Percentiles rank a stretch among this genome's conserved stretches.
These are phyloP conservation scores for Straminergon stramineum DNA, from an alignment of 225 moss, liverwort and hornwort species.

Conservation along the genomic window DNA sequence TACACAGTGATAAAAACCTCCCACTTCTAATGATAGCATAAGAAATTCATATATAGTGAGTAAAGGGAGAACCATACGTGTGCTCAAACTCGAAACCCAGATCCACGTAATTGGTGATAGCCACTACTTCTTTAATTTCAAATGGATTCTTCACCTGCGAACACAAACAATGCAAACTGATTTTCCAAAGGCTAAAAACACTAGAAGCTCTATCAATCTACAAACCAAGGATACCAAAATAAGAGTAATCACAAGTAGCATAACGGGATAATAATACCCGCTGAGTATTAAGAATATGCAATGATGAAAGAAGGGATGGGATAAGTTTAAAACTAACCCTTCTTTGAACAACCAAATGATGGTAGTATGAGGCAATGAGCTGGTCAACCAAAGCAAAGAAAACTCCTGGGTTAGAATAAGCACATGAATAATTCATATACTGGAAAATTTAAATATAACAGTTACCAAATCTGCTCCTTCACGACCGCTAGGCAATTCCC, in stretches of 20 bases:
- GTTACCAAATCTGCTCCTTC: neutral
- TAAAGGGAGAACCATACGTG: slow-evolving; percentile 20
- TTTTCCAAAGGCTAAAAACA: neutral
- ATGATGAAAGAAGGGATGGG: neutral
- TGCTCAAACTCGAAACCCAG: slow-evolving; percentile 89
- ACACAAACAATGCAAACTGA: neutral
- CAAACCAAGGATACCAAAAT: neutral
- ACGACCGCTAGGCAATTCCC: neutral
- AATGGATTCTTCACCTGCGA: slow-evolving; percentile 88
- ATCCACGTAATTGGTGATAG: slow-evolving; percentile 92
- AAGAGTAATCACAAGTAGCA: neutral
- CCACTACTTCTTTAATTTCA: slow-evolving; percentile 71
- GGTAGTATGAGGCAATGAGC: slow-evolving; percentile 88
- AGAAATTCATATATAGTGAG: neutral
- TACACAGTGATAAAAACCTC: neutral
- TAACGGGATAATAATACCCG: neutral
- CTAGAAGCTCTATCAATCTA: neutral
- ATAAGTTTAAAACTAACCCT: slow-evolving; percentile 37
- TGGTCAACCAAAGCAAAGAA: slow-evolving; percentile 15
- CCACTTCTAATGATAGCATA: neutral
- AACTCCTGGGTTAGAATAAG: slow-evolving; percentile 2
- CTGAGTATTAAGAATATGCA: neutral
- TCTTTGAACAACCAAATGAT: slow-evolving; percentile 92
- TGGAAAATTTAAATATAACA: neutral
- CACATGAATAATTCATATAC: neutral